Evolutionary conservation across 2,329 filamentous ascomycete genomes (phyloP).

Genomic region (Sclerotinia spermophila): DNA sequence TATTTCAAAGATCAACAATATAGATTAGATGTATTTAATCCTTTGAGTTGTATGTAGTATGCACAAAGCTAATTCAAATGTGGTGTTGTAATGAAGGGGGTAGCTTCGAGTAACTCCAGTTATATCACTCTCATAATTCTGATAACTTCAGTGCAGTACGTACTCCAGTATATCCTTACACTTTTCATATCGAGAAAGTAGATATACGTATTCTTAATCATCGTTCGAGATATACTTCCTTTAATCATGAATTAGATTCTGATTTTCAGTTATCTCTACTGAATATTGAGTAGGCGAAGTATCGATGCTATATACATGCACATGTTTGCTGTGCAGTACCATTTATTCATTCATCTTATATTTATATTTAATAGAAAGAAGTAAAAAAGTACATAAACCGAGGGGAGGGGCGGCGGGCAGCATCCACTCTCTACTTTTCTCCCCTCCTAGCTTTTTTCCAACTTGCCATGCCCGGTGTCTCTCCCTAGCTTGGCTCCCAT

Average conservation of each 20-base stretch:
- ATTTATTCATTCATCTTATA: neutral
- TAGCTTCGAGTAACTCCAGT: neutral
- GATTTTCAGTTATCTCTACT: neutral
- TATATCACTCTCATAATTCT: neutral
- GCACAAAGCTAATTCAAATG: neutral
- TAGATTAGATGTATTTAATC: neutral
- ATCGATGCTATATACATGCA: neutral
- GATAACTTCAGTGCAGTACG: neutral
- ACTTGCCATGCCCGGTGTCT: conserved; percentile 1
- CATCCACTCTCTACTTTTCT: neutral
- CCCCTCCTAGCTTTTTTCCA: neutral
- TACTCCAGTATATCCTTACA: neutral
- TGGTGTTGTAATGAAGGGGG: neutral
- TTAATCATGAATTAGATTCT: neutral
- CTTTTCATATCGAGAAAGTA: neutral
- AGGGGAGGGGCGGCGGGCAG: conserved; percentile 1
- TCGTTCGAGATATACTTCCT: neutral
- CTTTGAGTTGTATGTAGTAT: no score
- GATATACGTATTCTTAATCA: neutral
- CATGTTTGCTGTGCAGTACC: neutral
- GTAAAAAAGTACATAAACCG: neutral
- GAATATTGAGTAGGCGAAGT: neutral
- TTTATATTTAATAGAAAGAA: neutral
- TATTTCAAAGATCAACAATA: neutral
- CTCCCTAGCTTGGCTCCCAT: conserved; percentile 8